Conservation (phyloP, 441 rosid genomes). For the Bocquillonia castaneifolia region DNA sequence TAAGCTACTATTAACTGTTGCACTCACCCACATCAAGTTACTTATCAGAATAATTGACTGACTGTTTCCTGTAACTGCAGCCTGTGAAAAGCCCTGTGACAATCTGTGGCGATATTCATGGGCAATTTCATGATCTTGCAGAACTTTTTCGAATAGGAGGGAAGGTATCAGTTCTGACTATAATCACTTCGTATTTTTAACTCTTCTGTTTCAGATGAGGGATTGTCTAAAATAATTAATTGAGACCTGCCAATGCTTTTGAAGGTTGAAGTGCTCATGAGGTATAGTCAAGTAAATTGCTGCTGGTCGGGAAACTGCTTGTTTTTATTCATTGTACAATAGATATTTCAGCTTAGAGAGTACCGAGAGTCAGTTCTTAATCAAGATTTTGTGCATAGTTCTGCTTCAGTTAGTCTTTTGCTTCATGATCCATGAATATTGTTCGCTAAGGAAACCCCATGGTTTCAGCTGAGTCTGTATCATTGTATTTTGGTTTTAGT, state of each 20-base stretch:
- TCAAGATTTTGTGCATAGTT: not conserved
- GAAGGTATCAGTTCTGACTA: conserved; percentile 49
- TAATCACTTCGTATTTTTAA: conserved; percentile 20
- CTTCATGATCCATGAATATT: not conserved
- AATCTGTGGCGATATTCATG: conserved; percentile 88
- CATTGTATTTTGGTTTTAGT: not conserved
- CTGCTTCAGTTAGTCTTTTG: not conserved
- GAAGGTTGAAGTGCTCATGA: conserved; percentile 29
- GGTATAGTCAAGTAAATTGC: conserved; percentile 29
- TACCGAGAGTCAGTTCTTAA: not conserved
- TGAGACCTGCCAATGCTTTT: conserved; percentile 27
- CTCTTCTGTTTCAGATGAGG: conserved; percentile 25
- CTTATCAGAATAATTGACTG: conserved; percentile 6
- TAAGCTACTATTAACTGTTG: too few species aligned
- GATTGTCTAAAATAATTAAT: conserved; percentile 23
- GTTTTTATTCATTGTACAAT: conserved; percentile 12
- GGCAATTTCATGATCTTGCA: conserved; percentile 94
- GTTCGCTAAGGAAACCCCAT: not conserved
- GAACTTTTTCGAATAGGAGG: conserved; percentile 96
- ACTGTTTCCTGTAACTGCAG: conserved; percentile 37
- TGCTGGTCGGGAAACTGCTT: conserved; percentile 19
- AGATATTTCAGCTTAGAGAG: conserved; percentile 4
- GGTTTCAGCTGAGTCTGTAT: not conserved
- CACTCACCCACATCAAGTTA: not conserved
- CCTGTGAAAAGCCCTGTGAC: conserved; percentile 96